These are phyloP conservation scores for Mycena epipterygia DNA, from an alignment of 768 basidiomycete species.

Conservation along the genomic window DNA sequence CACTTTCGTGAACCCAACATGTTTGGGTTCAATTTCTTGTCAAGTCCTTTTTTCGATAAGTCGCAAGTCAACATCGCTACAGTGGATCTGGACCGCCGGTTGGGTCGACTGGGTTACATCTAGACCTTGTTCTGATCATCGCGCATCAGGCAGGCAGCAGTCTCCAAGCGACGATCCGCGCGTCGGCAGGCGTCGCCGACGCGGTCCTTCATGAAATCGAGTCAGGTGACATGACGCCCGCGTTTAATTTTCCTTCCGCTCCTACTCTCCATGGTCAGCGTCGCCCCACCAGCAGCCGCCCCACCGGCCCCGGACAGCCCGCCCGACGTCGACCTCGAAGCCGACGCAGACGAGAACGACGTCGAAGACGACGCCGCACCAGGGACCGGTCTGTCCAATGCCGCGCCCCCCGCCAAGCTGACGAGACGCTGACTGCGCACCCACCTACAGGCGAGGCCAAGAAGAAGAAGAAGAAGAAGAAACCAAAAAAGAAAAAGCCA, in stretches of 20 bases:
- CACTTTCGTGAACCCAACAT: too few relatives aligned
- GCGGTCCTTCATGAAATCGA: background rate
- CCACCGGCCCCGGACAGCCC: constrained; percentile 3
- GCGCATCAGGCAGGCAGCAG: too few relatives aligned
- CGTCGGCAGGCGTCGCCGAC: too few relatives aligned
- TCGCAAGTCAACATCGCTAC: too few relatives aligned
- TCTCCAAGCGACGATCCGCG: too few relatives aligned
- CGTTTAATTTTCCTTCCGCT: background rate
- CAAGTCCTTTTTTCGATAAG: too few relatives aligned
- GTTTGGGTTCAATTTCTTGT: too few relatives aligned
- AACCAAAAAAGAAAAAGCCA: constrained; percentile 85
- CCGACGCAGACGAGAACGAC: constrained; percentile 27
- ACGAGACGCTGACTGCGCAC: too few relatives aligned
- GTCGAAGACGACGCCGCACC: constrained; percentile 32
- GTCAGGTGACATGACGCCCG: too few relatives aligned
- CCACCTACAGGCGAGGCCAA: constrained; percentile 62
- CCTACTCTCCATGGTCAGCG: background rate
- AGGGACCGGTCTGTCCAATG: constrained; percentile 4
- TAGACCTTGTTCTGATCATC: too few relatives aligned
- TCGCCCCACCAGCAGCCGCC: background rate
- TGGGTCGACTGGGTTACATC: too few relatives aligned
- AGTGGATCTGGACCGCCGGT: too few relatives aligned
- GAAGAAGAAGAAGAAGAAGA: constrained; percentile 96
- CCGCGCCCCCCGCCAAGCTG: background rate
- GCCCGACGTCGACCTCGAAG: constrained; percentile 24